Conservation (phyloP, 768 basidiomycete species). For the Cyclocybe cylindracea region DNA sequence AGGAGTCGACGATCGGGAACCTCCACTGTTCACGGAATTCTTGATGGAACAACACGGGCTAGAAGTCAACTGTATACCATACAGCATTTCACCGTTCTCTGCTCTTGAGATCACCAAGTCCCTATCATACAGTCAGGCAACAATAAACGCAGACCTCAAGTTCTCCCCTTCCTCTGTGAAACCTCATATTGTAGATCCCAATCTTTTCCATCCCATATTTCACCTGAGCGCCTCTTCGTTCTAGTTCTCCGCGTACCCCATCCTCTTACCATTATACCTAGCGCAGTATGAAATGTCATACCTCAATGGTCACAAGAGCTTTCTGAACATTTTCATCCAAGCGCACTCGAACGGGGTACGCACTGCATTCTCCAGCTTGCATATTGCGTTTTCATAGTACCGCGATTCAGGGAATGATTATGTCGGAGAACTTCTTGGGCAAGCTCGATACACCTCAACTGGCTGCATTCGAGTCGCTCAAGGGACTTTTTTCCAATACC, state of each 20-base stretch:
- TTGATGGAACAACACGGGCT: constrained; percentile 47
- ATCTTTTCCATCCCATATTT: constrained; percentile 3
- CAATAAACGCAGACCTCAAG: constrained; percentile 36
- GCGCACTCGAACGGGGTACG: constrained; percentile 19
- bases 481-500: no score
- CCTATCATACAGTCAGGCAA: constrained; percentile 35
- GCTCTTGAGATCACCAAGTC: constrained; percentile 37
- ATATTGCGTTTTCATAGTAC: background rate
- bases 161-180: constrained; percentile 46
- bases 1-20: constrained; percentile 13
- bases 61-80: constrained; percentile 59
- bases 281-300: constrained; percentile 42
- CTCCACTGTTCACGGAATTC: constrained; percentile 49
- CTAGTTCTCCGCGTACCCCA: constrained; percentile 61
- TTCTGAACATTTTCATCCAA: constrained; percentile 32
- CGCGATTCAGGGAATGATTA: constrained; percentile 3
- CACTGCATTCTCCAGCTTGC: background rate
- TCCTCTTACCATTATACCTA: constrained; percentile 66
- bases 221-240: background rate
- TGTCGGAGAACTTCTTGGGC: background rate
- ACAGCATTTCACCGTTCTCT: constrained; percentile 52
- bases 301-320: constrained; percentile 23
- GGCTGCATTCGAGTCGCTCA: no score
- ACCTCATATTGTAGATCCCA: constrained; percentile 43
- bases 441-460: no score